Base-by-base conservation (phyloP, 257 asterid species). In the Ajuga chamaepitys region DNA sequence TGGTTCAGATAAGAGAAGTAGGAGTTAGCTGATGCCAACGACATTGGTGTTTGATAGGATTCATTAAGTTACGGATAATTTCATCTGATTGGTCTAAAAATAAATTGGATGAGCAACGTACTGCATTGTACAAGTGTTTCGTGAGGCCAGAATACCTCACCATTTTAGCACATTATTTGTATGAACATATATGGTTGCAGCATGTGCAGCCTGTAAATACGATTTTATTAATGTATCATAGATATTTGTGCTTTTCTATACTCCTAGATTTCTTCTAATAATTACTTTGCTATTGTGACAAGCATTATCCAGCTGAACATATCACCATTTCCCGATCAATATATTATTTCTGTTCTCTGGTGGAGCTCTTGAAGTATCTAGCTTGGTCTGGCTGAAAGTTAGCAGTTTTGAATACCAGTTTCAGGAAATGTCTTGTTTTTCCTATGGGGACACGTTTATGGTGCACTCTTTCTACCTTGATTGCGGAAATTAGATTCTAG, bases 1-100 rank as follows among this genome's bases (percentile, higher is more conserved):
- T 78, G 94, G 83, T 81, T 81, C 89, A 67, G 91, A 87, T 86
- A 82, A 81, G 88, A 70, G 89, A 85, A 77, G 89, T 86, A 88
- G 79, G 84, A 76, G 86, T 84, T 82, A 63, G 87, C 95, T 86
- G 93, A 83, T 89, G 81, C 73, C 96, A 83, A 74, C 88, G 77
- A 57, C 95, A 63, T 86, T 78, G 82, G 79, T 76, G 77, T 83
- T 79, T 81, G 82, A 80, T 85, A 86, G 79, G 85, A 81, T 81
- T 75, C 81, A 78, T 67, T 83, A 85, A 76, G 84, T 80, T 48
- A 74, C 75, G 83, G 86, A 74, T 78, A 74, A 65, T 73, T 75
- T 69, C 86, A 67, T 70, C 75, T 76, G 82, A 72, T 66, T 77
- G 75, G 79, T 75, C 77, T 76, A 74, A 77, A 74, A 78, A 53